phyloP scores from a whole-genome alignment of 2,329 filamentous ascomycete genomes.

The Penicillium sp. region DNA sequence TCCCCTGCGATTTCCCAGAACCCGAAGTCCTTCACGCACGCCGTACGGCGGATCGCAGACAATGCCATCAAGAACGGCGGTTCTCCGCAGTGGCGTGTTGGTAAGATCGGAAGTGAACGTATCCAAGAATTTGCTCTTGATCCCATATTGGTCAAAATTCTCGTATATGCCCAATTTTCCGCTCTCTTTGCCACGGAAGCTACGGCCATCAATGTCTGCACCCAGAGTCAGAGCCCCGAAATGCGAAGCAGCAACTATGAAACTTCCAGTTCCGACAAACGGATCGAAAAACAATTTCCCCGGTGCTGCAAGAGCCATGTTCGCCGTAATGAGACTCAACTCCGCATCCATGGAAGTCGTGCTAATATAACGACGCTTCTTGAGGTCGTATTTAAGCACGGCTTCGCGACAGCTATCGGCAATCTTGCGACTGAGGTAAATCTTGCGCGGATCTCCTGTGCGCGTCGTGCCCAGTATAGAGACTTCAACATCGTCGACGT shows the following conservation, averaged over 20 bases:
- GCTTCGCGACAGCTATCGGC: conserved; percentile 66
- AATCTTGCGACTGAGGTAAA: conserved; percentile 73
- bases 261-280: conserved; percentile 92
- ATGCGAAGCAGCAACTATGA: conserved; percentile 84
- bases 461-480: conserved; percentile 43
- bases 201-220: conserved; percentile 90
- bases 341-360: conserved; percentile 98
- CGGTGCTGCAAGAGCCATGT: conserved; percentile 77
- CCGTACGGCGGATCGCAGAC: conserved; percentile 96
- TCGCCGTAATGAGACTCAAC: conserved; percentile 85
- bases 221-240: conserved; percentile 83
- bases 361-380: conserved; percentile 89
- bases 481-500: conserved; percentile 52
- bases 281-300: conserved; percentile 91
- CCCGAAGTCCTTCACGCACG: conserved; percentile 85
- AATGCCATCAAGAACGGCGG: conserved; percentile 77
- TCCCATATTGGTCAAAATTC: conserved; percentile 83
- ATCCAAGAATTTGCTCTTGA: conserved; percentile 67
- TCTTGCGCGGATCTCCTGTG: conserved; percentile 52
- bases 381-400: conserved; percentile 76
- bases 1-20: conserved; percentile 73
- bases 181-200: conserved; percentile 66
- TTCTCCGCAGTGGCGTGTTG: conserved; percentile 70
- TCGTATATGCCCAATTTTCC: conserved; percentile 50
- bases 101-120: conserved; percentile 84